Conservation (phyloP, 2,329 filamentous ascomycete species). For the Fusarium sterilihyphosum region DNA sequence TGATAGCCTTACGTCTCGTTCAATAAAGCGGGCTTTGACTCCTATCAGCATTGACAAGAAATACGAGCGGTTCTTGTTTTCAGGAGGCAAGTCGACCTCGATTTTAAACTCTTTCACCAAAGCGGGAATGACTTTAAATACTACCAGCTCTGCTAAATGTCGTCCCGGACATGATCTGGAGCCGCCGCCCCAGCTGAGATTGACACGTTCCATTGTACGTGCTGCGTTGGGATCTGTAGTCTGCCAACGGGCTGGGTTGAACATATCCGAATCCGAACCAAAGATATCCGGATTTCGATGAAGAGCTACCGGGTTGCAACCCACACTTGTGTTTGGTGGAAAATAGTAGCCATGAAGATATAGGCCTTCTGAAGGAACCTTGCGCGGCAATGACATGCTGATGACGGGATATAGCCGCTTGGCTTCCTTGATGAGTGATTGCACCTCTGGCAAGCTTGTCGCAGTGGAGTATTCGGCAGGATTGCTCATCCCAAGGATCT, state of each 20-base stretch:
- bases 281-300: slow-evolving; percentile 62
- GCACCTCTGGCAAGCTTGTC: slow-evolving; percentile 47
- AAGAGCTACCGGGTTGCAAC: slow-evolving; percentile 61
- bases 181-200: slow-evolving; percentile 63
- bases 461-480: slow-evolving; percentile 38
- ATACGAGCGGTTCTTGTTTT: slow-evolving; percentile 55
- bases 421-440: slow-evolving; percentile 61
- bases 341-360: slow-evolving; percentile 53
- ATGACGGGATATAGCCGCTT: slow-evolving; percentile 63
- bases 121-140: slow-evolving; percentile 55
- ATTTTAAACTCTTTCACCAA: slow-evolving; percentile 58
- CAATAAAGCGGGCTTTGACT: slow-evolving; percentile 53
- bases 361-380: slow-evolving; percentile 52
- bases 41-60: slow-evolving; percentile 64
- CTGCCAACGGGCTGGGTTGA: slow-evolving; percentile 61
- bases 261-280: slow-evolving; percentile 56
- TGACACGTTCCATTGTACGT: slow-evolving; percentile 58
- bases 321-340: slow-evolving; percentile 58
- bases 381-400: slow-evolving; percentile 61
- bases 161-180: slow-evolving; percentile 61
- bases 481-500: slow-evolving; percentile 39
- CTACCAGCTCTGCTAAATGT: slow-evolving; percentile 61
- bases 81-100: slow-evolving; percentile 50
- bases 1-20: background rate
- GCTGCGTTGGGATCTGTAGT: slow-evolving; percentile 37